Percentiles rank a stretch among this genome's conserved stretches.
phyloP scores from a whole-genome alignment of 2,329 filamentous ascomycete species.

The Colletotrichum limetticola region DNA sequence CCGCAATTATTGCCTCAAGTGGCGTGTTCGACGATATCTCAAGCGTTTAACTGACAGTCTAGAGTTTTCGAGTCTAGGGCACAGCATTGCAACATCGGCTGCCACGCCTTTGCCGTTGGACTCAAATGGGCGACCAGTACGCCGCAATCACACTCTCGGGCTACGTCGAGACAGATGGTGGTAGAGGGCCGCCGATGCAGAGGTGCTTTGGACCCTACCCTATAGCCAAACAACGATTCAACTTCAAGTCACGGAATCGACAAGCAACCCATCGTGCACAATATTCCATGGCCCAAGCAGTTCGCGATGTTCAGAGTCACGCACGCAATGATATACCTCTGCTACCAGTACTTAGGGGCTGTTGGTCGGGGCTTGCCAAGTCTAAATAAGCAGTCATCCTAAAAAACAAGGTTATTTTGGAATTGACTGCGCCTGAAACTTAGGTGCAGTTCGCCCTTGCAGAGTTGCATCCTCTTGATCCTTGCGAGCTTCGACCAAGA shows the following conservation, averaged over 20 bases:
- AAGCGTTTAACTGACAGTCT: neutral
- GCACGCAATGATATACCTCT: neutral
- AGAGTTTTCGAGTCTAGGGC: neutral
- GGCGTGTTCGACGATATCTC: neutral
- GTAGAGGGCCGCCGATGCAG: neutral
- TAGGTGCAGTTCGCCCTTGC: conserved; percentile 4
- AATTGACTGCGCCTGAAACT: conserved; percentile 12
- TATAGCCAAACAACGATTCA: neutral
- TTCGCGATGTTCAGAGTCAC: neutral
- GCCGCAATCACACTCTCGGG: neutral
- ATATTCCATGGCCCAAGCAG: too few species aligned
- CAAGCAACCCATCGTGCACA: too few species aligned
- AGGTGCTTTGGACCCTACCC: neutral
- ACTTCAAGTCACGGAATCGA: neutral
- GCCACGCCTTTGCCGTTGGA: neutral
- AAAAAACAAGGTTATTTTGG: conserved; percentile 27
- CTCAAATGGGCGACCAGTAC: neutral
- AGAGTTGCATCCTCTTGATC: neutral
- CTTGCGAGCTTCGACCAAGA: neutral
- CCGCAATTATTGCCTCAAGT: neutral
- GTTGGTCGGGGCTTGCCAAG: conserved; percentile 3
- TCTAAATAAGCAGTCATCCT: conserved; percentile 23
- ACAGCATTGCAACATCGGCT: neutral
- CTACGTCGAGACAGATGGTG: neutral
- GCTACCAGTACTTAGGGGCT: neutral